These are phyloP conservation scores for Irpex lacteus DNA, from an alignment of 1,284 basidiomycete species.

Conservation along the genomic window DNA sequence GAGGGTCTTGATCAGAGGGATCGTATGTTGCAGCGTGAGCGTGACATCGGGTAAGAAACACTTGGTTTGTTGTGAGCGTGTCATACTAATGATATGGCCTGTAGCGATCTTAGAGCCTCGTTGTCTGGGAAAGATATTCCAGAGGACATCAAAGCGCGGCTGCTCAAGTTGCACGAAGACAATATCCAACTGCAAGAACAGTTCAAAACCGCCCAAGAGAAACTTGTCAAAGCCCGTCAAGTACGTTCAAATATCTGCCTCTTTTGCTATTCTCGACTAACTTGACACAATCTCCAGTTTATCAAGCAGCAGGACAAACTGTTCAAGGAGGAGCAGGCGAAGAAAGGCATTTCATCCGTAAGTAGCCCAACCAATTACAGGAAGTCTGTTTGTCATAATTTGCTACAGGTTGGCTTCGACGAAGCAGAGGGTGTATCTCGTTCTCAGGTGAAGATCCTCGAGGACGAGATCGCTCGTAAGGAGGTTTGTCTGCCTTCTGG, in stretches of 20 bases:
- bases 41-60: constrained; percentile 65
- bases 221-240: constrained; percentile 77
- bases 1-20: constrained; percentile 86
- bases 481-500: constrained; percentile 43
- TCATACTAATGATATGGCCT: constrained; percentile 7
- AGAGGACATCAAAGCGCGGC: constrained; percentile 74
- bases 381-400: not conserved
- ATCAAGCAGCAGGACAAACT: constrained; percentile 91
- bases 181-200: constrained; percentile 71
- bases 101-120: constrained; percentile 71
- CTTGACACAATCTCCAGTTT: constrained; percentile 49
- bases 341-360: constrained; percentile 35
- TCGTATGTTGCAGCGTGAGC: constrained; percentile 77
- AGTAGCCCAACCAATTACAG: constrained; percentile 4
- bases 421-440: constrained; percentile 71
- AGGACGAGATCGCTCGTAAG: constrained; percentile 63
- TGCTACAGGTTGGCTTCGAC: constrained; percentile 53
- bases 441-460: constrained; percentile 67
- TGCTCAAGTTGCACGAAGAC: constrained; percentile 79
- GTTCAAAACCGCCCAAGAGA: constrained; percentile 71
- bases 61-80: not conserved
- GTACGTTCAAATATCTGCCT: too few species aligned
- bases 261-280: too few species aligned
- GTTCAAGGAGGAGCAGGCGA: constrained; percentile 74
- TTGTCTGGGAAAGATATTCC: constrained; percentile 75